Evolutionary conservation across 345 rosid genomes (phyloP).

Genomic region (Hypericum androsaemum): DNA sequence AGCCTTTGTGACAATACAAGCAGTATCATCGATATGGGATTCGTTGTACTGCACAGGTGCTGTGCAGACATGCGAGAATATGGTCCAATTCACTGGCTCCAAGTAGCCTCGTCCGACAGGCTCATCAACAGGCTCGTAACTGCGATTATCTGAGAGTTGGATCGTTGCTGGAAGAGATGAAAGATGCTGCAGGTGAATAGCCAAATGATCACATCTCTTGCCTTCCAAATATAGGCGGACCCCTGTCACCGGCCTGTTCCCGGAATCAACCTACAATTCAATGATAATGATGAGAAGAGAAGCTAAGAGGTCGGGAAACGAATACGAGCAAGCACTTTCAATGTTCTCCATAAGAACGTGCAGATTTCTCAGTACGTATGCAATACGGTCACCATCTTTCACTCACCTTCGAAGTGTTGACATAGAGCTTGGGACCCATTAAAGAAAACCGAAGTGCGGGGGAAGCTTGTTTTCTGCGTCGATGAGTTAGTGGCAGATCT

Average conservation of each 20-base stretch:
- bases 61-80: constrained; percentile 85
- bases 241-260: constrained; percentile 79
- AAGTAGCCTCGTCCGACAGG: constrained; percentile 50
- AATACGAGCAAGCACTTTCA: neutral
- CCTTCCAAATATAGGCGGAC: constrained; percentile 86
- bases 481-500: constrained; percentile 78
- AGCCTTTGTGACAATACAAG: constrained; percentile 78
- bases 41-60: constrained; percentile 66
- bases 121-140: constrained; percentile 37
- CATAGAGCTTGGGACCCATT: constrained; percentile 89
- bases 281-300: constrained; percentile 1
- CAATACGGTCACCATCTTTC: neutral
- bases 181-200: constrained; percentile 89
- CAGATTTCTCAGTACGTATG: too few species aligned
- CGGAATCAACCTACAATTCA: constrained; percentile 57
- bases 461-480: constrained; percentile 49
- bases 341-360: too few species aligned
- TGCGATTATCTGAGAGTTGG: constrained; percentile 49
- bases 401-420: constrained; percentile 57
- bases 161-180: constrained; percentile 47
- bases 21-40: constrained; percentile 49
- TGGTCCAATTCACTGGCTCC: constrained; percentile 87
- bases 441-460: constrained; percentile 76
- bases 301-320: constrained; percentile 3
- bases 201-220: constrained; percentile 77